Base-by-base conservation (phyloP, 306 rosid genomes). In the Comarum palustre region DNA sequence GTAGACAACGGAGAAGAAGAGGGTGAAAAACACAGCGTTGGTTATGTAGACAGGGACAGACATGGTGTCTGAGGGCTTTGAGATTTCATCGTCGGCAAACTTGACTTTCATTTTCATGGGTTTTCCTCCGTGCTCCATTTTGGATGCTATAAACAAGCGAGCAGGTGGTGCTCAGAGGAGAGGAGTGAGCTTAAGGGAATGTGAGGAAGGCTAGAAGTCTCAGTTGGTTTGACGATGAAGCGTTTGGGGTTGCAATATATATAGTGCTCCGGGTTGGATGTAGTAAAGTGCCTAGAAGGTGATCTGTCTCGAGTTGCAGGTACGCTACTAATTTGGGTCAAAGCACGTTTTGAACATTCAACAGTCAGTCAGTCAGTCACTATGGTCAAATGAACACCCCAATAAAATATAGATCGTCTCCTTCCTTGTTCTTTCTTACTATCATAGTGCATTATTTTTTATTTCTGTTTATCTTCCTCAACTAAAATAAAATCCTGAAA, bases 1-100 rank as follows among this genome's bases (percentile, higher is more conserved):
- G 36, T 58, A 58, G 63, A 16, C 63, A 17, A 58, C 38, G 63
- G 63, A 58, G 63, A 58, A 58, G 38, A 58, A 58, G 36, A 58
- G 36, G 15, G 63, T 58, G 63, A 58, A 58, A 38, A 58, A 58
- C 8, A 58, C 63, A 8, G 19, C n/a, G 8, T 58, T 58, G 38
- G 63, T 58, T 3, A 58, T 36, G 38, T 58, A 58, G 0, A 58
- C 38, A 27, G 63, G 63, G 1, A 58, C 17, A 2, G 63, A 38
- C 38, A 58, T 25, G 36, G 63, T 38, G 38, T 58, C 63, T 1
- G 63, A 58, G n/a, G 63, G 38, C 31, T 58, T 58, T 8, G 25
- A 19, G 24, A 57, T 73, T 32, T 74, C 31, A 3, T 54, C 5
- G 4, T 50, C 57, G 3, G 24, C 31, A 2, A 54, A 54, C 13